Evolutionary conservation across 192 early-diverging fungal species (phyloP).

Genomic region (Coemansia furcata): DNA sequence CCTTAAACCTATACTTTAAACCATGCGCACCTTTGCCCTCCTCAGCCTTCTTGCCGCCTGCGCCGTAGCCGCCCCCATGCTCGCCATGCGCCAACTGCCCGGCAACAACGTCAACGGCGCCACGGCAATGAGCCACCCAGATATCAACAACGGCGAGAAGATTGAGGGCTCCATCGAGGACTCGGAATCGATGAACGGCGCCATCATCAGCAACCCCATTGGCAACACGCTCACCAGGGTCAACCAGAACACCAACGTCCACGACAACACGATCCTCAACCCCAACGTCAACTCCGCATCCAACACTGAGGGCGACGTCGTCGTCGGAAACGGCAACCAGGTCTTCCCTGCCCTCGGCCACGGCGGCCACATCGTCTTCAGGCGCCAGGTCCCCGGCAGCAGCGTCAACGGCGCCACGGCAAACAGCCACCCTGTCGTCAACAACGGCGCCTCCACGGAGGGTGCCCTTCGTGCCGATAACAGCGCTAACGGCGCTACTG

Average conservation of each 20-base stretch:
- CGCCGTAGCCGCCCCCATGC: constrained; percentile 10
- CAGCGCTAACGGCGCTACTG: constrained; percentile 24
- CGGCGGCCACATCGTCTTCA: constrained; percentile 15
- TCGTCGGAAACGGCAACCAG: constrained; percentile 49
- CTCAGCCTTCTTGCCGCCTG: constrained; percentile 22
- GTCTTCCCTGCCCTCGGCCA: constrained; percentile 2
- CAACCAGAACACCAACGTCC: constrained; percentile 36
- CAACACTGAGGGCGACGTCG: constrained; percentile 23
- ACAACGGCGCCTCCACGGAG: constrained; percentile 35
- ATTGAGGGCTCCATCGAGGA: constrained; percentile 32
- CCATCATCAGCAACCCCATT: constrained; percentile 22
- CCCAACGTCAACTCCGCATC: constrained; percentile 36
- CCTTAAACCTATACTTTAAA: background rate
- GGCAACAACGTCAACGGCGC: constrained; percentile 41
- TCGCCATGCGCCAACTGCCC: constrained; percentile 13
- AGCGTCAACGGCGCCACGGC: constrained; percentile 41
- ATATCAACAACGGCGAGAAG: constrained; percentile 40
- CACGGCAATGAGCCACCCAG: constrained; percentile 32
- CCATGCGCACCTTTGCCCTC: constrained; percentile 37
- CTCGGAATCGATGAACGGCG: constrained; percentile 29
- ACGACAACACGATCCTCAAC: constrained; percentile 44
- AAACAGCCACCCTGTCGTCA: constrained; percentile 27
- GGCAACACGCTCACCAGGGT: constrained; percentile 25
- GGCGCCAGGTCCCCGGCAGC: constrained; percentile 24
- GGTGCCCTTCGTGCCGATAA: constrained; percentile 23